Conservation (phyloP, 495 filamentous ascomycete genomes). For the Sphaerosporella brunnea region DNA sequence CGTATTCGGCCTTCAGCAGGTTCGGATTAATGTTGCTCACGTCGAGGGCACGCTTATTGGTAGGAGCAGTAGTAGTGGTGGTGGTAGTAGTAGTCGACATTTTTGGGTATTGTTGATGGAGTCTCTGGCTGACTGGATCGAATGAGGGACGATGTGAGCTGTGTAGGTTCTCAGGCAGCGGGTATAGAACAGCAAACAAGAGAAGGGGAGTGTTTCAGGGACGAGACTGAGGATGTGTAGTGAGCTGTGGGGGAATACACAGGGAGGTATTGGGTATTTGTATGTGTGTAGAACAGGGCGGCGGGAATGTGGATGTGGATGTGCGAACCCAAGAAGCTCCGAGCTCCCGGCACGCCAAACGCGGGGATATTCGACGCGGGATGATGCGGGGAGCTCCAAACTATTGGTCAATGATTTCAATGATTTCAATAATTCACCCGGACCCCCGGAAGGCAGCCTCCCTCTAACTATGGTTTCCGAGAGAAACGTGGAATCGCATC, state of each 20-base stretch:
- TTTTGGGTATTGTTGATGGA: neutral
- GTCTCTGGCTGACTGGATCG: no score
- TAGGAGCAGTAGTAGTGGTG: constrained; percentile 19
- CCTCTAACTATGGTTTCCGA: no score
- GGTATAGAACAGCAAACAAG: neutral
- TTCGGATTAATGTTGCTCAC: constrained; percentile 83
- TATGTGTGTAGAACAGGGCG: neutral
- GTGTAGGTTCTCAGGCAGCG: neutral
- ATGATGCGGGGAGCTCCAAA: no score
- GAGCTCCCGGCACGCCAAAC: no score
- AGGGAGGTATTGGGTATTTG: neutral
- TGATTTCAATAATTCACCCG: no score
- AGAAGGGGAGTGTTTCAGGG: neutral
- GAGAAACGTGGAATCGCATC: no score
- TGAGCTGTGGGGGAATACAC: neutral
- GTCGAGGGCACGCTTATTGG: constrained; percentile 49
- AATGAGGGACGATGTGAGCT: neutral
- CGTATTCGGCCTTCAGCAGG: constrained; percentile 74
- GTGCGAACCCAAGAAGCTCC: no score
- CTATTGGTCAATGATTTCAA: no score
- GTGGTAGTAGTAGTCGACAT: no score
- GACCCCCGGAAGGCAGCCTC: no score
- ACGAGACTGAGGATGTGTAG: neutral
- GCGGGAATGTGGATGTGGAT: neutral
- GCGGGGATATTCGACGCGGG: no score